Base-by-base conservation (phyloP, 192 early-diverging fungal genomes). In the Spinellus fusiger region DNA sequence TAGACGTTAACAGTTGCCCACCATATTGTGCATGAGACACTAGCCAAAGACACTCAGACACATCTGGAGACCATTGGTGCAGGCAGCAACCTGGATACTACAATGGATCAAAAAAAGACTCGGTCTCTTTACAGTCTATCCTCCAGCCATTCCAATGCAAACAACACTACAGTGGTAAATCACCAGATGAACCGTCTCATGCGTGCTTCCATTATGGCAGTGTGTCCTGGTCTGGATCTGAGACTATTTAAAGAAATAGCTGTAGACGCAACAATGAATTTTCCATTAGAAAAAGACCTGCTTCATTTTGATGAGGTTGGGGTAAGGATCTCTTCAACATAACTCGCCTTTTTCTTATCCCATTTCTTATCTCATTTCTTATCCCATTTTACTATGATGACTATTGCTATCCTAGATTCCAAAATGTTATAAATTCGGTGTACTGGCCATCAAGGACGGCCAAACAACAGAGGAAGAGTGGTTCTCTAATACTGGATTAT, bases 391-490 rank as follows among this genome's bases (percentile, higher is more conserved):
- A 6, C 22, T 18, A 15, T 49, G 5, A 49, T 49, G 5, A 15
- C 10, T 32, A 16, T 54, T 1, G 23, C 33, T 20, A 28, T 35
- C 32, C 4, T 49, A 70, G 68, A 49, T 70, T 23, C 68, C 62
- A 46, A 60, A 64, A n/a, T 26, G 77, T 54, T 91, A 91, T 68
- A 91, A 91, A 60, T 86, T 91, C 76, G 89, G 89, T 6, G 80
- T 91, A 5, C 77, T 82, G 16, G 73, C 83, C 60, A 71, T 87
- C 2, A 70, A 46, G 23, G 68, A 76, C 5, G 80, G 80, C 10
- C 89, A 91, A 63, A 77, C 75, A n/a, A 85, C 70, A 15, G 89
- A 91, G 65, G 84, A 85, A 49, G 83, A 90, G 34, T 87, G 86
- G 88, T 84, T 91, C 56, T 68, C 70, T 27, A 91, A 91, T 70